These are phyloP conservation scores for Cordyceps cateniannulata DNA, from an alignment of 2,329 filamentous ascomycete species.

Conservation along the genomic window DNA sequence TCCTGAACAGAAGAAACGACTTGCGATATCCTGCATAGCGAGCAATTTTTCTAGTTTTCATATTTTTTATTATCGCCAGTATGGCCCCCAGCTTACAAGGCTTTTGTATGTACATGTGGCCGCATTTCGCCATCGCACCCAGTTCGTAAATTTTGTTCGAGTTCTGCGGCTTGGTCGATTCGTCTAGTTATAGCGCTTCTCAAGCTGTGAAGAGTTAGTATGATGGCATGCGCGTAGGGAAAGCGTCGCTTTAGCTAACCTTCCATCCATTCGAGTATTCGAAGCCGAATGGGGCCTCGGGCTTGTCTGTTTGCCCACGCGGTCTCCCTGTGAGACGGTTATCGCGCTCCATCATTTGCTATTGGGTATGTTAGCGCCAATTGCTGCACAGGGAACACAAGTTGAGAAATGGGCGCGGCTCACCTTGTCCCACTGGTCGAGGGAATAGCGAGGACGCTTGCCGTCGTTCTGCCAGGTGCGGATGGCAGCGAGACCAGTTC, in stretches of 20 bases:
- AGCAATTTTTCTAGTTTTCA: neutral
- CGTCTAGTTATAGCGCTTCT: constrained; percentile 44
- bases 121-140: constrained; percentile 1
- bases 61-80: constrained; percentile 9
- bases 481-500: constrained; percentile 51
- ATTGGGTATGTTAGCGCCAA: constrained; percentile 23
- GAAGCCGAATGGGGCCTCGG: constrained; percentile 51
- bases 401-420: constrained; percentile 17
- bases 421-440: constrained; percentile 60
- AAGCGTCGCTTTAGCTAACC: constrained; percentile 34
- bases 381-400: neutral
- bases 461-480: constrained; percentile 53
- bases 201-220: constrained; percentile 34
- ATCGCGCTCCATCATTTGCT: constrained; percentile 64
- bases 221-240: constrained; percentile 5
- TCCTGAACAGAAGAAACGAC: neutral
- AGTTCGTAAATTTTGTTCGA: neutral
- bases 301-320: constrained; percentile 51
- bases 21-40: neutral
- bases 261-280: constrained; percentile 59
- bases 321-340: constrained; percentile 52
- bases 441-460: constrained; percentile 52
- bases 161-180: neutral
- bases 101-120: constrained; percentile 13
- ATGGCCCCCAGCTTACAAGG: neutral